Conservation (phyloP, 202 grass and related monocot species). For the Brachypodium distachyon region DNA sequence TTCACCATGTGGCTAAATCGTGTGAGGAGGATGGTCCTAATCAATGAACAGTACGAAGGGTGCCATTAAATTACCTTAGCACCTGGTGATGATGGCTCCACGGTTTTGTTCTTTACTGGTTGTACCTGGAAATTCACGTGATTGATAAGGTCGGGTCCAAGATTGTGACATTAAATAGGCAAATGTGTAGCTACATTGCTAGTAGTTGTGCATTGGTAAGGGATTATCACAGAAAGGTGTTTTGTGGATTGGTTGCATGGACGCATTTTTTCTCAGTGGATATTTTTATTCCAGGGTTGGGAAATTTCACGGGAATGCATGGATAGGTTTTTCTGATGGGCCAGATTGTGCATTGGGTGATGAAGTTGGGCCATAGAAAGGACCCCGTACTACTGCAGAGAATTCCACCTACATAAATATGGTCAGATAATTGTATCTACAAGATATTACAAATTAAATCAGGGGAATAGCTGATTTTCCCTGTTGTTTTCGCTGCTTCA, state of each 20-base stretch:
- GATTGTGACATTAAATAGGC: not conserved
- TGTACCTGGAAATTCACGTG: not conserved
- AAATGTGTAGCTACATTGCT: not conserved
- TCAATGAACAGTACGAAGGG: not conserved
- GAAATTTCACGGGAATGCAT: not conserved
- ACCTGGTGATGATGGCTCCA: constrained; percentile 7
- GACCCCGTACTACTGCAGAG: not conserved
- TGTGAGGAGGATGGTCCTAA: not conserved
- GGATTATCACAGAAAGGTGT: not conserved
- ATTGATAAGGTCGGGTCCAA: not conserved
- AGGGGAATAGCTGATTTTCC: not conserved
- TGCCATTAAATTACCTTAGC: not conserved
- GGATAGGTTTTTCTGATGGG: not conserved
- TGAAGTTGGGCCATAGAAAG: not conserved
- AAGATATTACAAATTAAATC: not conserved
- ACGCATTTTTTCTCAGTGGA: not conserved
- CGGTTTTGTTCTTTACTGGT: not conserved
- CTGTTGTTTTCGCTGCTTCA: not conserved
- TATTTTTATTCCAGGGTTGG: not conserved
- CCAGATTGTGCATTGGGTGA: not conserved
- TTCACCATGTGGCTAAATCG: not conserved
- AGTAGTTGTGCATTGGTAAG: not conserved
- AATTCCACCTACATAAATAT: not conserved
- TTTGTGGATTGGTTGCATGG: not conserved
- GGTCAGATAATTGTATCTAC: not conserved